Evolutionary conservation across 305 asterid species (phyloP).

Genomic region (Ilex paraguariensis): DNA sequence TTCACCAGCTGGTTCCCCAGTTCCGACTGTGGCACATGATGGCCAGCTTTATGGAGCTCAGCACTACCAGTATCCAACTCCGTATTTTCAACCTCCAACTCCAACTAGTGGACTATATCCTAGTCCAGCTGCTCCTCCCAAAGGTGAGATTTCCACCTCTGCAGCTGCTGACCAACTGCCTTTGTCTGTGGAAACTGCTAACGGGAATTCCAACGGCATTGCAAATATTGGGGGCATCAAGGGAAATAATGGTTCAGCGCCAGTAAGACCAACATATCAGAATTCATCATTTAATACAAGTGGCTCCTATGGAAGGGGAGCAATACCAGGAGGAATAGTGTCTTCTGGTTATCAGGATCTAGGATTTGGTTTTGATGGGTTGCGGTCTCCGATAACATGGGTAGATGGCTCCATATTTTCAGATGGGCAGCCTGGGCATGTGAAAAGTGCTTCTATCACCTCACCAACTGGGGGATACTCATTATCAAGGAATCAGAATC

Average conservation of each 20-base stretch:
- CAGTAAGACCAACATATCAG: slow-evolving; percentile 30
- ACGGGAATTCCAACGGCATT: slow-evolving; percentile 44
- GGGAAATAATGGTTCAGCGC: slow-evolving; percentile 30
- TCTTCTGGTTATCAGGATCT: slow-evolving; percentile 49
- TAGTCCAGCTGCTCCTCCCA: slow-evolving; percentile 30
- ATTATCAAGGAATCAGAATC: slow-evolving; percentile 37
- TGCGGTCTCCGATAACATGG: slow-evolving; percentile 51
- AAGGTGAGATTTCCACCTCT: slow-evolving; percentile 47
- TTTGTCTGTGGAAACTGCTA: slow-evolving; percentile 42
- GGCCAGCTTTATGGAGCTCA: slow-evolving; percentile 72
- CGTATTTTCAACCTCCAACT: slow-evolving; percentile 46
- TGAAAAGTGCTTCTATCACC: slow-evolving; percentile 30
- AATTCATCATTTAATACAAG: slow-evolving; percentile 37
- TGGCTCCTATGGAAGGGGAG: slow-evolving; percentile 43
- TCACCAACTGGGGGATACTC: slow-evolving; percentile 37
- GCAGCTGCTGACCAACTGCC: slow-evolving; percentile 44
- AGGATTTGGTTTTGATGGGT: slow-evolving; percentile 50
- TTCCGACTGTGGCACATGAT: slow-evolving; percentile 59
- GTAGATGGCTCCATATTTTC: slow-evolving; percentile 38
- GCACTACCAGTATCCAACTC: slow-evolving; percentile 67
- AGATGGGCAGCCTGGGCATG: slow-evolving; percentile 37
- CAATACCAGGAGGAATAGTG: slow-evolving; percentile 38
- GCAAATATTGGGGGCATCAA: slow-evolving; percentile 36
- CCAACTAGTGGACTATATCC: slow-evolving; percentile 38
- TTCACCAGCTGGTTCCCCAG: slow-evolving; percentile 59